Evolutionary conservation across 1,284 basidiomycete genomes (phyloP).

Genomic region (Mycosarcoma mackinlayi): DNA sequence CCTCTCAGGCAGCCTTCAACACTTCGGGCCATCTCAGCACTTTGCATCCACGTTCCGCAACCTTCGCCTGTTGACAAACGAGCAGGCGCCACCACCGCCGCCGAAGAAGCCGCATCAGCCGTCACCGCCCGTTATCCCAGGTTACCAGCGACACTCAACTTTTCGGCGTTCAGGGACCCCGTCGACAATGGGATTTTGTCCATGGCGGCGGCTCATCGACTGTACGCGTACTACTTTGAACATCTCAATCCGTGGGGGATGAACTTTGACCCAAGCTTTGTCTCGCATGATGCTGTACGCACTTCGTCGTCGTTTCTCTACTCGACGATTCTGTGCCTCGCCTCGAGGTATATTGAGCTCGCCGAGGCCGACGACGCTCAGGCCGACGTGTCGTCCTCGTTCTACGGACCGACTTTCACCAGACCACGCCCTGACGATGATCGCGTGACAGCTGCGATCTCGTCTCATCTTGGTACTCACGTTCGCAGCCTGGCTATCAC

Average conservation of each 20-base stretch:
- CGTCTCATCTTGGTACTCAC: conserved; percentile 39
- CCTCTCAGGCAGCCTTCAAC: conserved; percentile 6
- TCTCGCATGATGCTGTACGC: conserved; percentile 43
- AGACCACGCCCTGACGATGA: conserved; percentile 23
- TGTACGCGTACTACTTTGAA: conserved; percentile 45
- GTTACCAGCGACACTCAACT: conserved; percentile 31
- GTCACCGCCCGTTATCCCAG: conserved; percentile 35
- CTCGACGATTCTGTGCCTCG: conserved; percentile 42
- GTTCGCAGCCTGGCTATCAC: conserved; percentile 35
- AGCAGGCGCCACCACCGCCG: conserved; percentile 15
- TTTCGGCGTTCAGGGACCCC: conserved; percentile 38
- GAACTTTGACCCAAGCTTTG: conserved; percentile 43
- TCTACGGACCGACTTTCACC: conserved; percentile 10
- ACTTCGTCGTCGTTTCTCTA: conserved; percentile 44
- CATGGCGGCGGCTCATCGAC: conserved; percentile 30
- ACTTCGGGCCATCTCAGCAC: conserved; percentile 28
- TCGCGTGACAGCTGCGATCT: conserved; percentile 21
- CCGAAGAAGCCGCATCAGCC: conserved; percentile 30
- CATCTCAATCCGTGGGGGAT: conserved; percentile 49
- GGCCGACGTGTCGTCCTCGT: conserved; percentile 2
- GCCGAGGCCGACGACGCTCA: conserved; percentile 21
- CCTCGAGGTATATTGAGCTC: conserved; percentile 43
- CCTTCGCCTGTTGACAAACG: conserved; percentile 44
- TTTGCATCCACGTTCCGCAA: conserved; percentile 43
- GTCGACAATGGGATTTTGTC: conserved; percentile 39